Conservation (phyloP, 2,329 filamentous ascomycete genomes). For the Parascedosporium putredinis region DNA sequence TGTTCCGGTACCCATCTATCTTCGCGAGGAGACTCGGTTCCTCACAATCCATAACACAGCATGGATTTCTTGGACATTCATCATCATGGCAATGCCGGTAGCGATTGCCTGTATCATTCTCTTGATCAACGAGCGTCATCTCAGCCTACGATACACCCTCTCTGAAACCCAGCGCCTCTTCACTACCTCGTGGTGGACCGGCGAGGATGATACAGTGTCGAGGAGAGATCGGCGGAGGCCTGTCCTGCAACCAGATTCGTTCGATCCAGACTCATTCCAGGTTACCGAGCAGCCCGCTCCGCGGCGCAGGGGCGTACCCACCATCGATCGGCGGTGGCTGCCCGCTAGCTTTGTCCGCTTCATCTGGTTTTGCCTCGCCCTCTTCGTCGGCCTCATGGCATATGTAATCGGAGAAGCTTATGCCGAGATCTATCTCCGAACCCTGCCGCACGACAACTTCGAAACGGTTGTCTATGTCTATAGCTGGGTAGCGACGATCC, state of each 20-base stretch:
- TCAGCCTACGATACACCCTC: constrained; percentile 48
- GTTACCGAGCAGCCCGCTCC: constrained; percentile 12
- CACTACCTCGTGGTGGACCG: constrained; percentile 55
- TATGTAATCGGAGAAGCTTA: constrained; percentile 61
- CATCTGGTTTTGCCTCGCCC: constrained; percentile 57
- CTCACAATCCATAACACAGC: constrained; percentile 53
- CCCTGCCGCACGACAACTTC: constrained; percentile 53
- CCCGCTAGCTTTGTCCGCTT: constrained; percentile 59
- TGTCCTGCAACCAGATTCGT: constrained; percentile 8
- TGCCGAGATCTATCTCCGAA: constrained; percentile 57
- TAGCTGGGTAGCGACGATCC: constrained; percentile 57
- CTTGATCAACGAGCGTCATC: constrained; percentile 52
- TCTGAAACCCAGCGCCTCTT: constrained; percentile 60
- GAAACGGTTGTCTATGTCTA: constrained; percentile 62
- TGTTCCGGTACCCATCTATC: constrained; percentile 50
- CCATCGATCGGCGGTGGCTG: constrained; percentile 44
- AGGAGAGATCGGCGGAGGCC: constrained; percentile 31
- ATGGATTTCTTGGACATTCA: constrained; percentile 61
- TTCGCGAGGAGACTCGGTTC: constrained; percentile 39
- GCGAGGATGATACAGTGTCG: constrained; percentile 39
- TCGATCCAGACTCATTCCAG: constrained; percentile 11
- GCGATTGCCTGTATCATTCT: constrained; percentile 54
- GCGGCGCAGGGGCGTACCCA: constrained; percentile 16
- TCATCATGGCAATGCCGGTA: constrained; percentile 61
- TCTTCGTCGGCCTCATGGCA: constrained; percentile 52